These are phyloP conservation scores for Rhodosporidiobolus odoratus DNA, from an alignment of 768 basidiomycete genomes.

Conservation along the genomic window DNA sequence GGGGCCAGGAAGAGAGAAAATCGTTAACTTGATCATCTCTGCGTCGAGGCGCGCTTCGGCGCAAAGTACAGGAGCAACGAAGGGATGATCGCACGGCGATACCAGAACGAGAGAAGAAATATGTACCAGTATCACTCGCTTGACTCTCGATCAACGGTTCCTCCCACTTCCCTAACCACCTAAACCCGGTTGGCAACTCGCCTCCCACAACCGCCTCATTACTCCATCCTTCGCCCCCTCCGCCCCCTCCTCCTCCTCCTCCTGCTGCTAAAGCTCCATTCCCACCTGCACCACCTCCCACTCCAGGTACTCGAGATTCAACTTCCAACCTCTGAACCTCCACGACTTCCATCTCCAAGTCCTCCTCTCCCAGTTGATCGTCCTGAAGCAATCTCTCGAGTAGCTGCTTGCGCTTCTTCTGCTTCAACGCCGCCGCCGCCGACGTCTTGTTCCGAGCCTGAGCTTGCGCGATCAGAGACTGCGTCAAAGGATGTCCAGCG, in stretches of 20 bases:
- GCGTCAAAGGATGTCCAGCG: slow-evolving; percentile 30
- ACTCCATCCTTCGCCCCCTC: slow-evolving; percentile 10
- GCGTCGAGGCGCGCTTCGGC: no score
- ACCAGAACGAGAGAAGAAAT: not conserved
- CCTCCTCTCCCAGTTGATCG: slow-evolving; percentile 26
- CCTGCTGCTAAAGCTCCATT: no score
- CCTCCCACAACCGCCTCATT: slow-evolving; percentile 25
- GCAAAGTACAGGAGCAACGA: no score
- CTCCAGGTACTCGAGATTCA: slow-evolving; percentile 11
- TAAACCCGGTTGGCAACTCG: slow-evolving; percentile 11
- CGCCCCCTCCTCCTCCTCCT: not conserved
- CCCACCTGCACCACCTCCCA: not conserved
- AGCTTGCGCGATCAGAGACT: slow-evolving; percentile 7
- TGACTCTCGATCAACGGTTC: slow-evolving; percentile 13
- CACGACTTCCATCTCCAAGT: slow-evolving; percentile 11
- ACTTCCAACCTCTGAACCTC: slow-evolving; percentile 31
- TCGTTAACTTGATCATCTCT: not conserved
- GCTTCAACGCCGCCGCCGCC: not conserved
- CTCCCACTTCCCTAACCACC: slow-evolving; percentile 28
- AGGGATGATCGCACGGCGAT: not conserved
- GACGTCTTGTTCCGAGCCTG: not conserved
- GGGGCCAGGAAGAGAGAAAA: no score
- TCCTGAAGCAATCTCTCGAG: slow-evolving; percentile 22
- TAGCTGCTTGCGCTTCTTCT: not conserved
- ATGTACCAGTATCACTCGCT: slow-evolving; percentile 17